Evolutionary conservation across 2,329 filamentous ascomycete species (phyloP).

Genomic region (Nothopassalora personata): DNA sequence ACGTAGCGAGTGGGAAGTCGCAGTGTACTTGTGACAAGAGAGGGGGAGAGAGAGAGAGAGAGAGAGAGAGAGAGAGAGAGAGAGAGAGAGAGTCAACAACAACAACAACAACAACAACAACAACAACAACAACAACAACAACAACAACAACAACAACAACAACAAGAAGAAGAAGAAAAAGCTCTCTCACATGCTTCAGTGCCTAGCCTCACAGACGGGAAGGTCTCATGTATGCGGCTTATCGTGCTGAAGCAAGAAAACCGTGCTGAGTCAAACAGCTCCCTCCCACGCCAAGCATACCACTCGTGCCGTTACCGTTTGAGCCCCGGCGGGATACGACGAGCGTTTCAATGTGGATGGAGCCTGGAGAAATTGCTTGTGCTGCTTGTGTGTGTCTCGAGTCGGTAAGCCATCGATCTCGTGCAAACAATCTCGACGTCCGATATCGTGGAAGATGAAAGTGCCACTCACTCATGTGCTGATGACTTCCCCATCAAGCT

Average conservation of each 20-base stretch:
- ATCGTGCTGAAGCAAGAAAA: background rate
- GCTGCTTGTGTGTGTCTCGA: background rate
- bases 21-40: too few species aligned
- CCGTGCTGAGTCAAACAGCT: background rate
- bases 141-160: background rate
- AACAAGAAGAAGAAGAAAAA: background rate
- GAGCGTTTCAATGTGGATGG: background rate
- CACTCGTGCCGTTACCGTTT: background rate
- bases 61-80: too few species aligned
- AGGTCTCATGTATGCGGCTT: background rate
- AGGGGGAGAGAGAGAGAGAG: too few species aligned
- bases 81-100: too few species aligned
- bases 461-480: background rate
- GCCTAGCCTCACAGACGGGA: background rate
- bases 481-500: background rate
- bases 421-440: too few species aligned
- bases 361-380: background rate
- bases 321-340: background rate
- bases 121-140: too few species aligned
- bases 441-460: background rate
- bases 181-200: background rate
- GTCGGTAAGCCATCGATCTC: too few species aligned
- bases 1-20: background rate
- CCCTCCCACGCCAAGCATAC: slow-evolving; percentile 2
- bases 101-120: too few species aligned